Base-by-base conservation (phyloP, 345 rosid species). In the Cardamine chenopodiifolia region DNA sequence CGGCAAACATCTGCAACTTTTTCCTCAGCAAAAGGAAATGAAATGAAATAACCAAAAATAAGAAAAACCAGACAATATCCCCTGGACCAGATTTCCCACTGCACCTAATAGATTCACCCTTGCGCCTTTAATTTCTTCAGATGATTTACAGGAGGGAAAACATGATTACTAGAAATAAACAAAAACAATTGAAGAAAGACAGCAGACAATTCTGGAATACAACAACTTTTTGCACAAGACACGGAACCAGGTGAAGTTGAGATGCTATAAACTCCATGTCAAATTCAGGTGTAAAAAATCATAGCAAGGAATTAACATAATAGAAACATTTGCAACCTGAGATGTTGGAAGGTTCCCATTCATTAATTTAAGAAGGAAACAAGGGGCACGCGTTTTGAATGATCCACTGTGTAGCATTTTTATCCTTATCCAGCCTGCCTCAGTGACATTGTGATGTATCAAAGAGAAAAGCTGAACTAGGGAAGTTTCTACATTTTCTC, bases 391-490 rank as follows among this genome's bases (percentile, higher is more conserved):
- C 32, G 59, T 34, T 54, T 26, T 19, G 7, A 26, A 62, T 68
- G 37, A 54, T 76, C 52, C 59, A 63, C 50, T 22, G 22, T 56
- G 29, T 37, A 29, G 20, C 71, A 55, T 15, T 64, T 63, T 15
- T 78, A 66, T 50, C 77, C 81, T 50, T 72, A 65, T 19, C 4
- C 65, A 72, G 77, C 59, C 69, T 78, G 73, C 73, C 68, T 35
- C 81, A 58, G 39, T 72, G 81, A 78, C 57, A 78, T 66, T 37
- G 12, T 66, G 76, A 66, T 57, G 48, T 31, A 72, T 64, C 76
- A 78, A 44, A 52, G 81, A 72, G 81, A 73, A 58, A 58, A 59
- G 53, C 81, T 66, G 81, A 58, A 59, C 34, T 50, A 72, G 58
- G 59, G 40, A 65, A 66, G 40, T 23, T 18, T 66, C 23, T 52